A percentile compares a stretch with the other conserved stretches of the same genome.
Evolutionary conservation across 2,329 filamentous ascomycete species (phyloP).

Genomic region (Neurospora crassa): DNA sequence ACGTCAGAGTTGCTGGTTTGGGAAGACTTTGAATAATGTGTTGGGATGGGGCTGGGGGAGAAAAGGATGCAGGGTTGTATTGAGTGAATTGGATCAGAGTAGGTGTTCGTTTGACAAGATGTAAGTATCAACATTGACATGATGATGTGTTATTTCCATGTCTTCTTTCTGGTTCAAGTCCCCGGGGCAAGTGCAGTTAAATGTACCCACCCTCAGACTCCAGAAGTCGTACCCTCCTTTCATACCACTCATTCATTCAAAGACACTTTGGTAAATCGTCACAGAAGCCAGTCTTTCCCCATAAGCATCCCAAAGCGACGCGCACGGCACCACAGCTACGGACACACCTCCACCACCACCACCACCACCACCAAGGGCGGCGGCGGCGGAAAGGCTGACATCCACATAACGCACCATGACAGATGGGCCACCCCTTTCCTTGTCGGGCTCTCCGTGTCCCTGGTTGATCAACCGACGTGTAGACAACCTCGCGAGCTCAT

Average conservation of each 20-base stretch:
- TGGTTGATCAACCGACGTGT: constrained; percentile 1
- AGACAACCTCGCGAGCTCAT: background rate
- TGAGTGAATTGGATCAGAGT: background rate
- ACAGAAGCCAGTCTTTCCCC: constrained; percentile 28
- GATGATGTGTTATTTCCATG: no score
- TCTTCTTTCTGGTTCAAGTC: no score
- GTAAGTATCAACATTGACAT: no score
- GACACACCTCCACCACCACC: background rate
- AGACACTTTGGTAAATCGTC: constrained; percentile 19
- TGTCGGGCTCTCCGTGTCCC: background rate
- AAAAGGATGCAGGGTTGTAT: background rate
- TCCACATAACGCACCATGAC: constrained; percentile 15
- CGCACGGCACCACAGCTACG: constrained; percentile 29
- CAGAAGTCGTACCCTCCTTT: no score
- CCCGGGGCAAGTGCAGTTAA: background rate
- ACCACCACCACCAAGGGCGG: background rate
- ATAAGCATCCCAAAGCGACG: constrained; percentile 30
- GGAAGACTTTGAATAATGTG: no score
- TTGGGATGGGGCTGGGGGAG: no score
- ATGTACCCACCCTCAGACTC: no score
- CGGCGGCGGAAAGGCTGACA: background rate
- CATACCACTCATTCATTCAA: constrained; percentile 1
- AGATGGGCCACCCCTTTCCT: background rate
- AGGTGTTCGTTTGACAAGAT: background rate
- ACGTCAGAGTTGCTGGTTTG: background rate